Percentiles rank a stretch among this genome's conserved stretches.
Evolutionary conservation across 768 basidiomycete species (phyloP).

Genomic region (Auricularia heimuer): DNA sequence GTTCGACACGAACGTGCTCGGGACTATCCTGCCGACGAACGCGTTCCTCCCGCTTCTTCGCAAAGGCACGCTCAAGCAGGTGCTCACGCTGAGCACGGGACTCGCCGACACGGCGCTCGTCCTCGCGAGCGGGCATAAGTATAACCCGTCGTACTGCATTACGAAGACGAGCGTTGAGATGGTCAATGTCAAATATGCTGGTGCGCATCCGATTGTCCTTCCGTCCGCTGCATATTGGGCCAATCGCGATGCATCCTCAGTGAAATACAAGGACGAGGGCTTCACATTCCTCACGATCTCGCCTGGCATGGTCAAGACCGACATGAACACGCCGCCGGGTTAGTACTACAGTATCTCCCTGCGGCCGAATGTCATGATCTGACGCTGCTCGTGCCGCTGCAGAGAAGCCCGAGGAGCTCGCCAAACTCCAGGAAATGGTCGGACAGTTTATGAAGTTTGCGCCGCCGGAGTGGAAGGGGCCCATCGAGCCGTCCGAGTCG

Average conservation of each 20-base stretch:
- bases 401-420: neutral
- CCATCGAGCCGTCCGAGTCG: neutral
- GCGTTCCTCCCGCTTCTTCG: conserved; percentile 30
- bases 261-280: conserved; percentile 29
- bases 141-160: conserved; percentile 21
- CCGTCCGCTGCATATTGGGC: conserved; percentile 17
- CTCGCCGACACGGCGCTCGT: conserved; percentile 21
- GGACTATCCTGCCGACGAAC: conserved; percentile 26
- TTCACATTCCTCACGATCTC: conserved; percentile 27
- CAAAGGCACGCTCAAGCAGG: conserved; percentile 19
- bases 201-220: too few species aligned
- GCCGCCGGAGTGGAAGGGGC: neutral
- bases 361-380: too few species aligned
- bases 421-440: neutral
- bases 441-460: neutral
- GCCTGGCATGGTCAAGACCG: conserved; percentile 18
- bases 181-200: neutral
- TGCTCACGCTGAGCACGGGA: conserved; percentile 24
- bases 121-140: conserved; percentile 8
- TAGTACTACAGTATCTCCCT: neutral
- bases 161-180: conserved; percentile 13
- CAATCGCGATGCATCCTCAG: conserved; percentile 20
- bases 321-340: conserved; percentile 19
- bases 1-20: conserved; percentile 27
- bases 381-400: neutral